Base-by-base conservation (phyloP, 176 grass and related monocot genomes). In the Oryza officinalis region DNA sequence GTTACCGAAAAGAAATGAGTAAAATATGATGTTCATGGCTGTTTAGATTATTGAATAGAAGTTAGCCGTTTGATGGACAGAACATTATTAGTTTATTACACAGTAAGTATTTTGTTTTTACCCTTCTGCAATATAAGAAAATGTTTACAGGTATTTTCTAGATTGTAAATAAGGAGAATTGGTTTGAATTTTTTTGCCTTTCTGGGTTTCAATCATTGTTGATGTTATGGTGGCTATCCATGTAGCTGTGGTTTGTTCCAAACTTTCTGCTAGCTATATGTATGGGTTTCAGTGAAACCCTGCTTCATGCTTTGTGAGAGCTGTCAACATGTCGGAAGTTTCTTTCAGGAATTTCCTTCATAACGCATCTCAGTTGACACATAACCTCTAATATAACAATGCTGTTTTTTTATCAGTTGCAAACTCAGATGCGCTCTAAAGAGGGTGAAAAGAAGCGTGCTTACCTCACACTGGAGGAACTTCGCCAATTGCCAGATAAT, bases 381-480 rank as follows among this genome's bases (percentile, higher is more conserved):
- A 77, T 26, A 69, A 37, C 22, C 74, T 72, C 15, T 78, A 14
- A 67, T 77, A 17, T 77, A 78, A 78, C 23, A 20, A 28, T 85
- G 65, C 18, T 37, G 70, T 73, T 90, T 43, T 81, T 77, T 72
- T 84, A 47, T 81, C 84, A 95, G 96, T 72, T 95, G 54, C 93
- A 95, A 73, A 81, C 76, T 90, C 91, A 92, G 81, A 93, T 98
- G 91, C 89, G 85, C 67, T 67, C 87, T 54, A 98, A 98, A 78
- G 93, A 98, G 86, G 86, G 85, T 12, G 96, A 98, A 86, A 98
- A 93, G 73, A 98, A 98, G 84, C 87, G 89, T 37, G 93, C 96
- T 14, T 92, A 95, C 84, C 89, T 98, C 46, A 98, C 93, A 31
- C 65, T 95, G 77, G 96, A 98, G 80, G 96, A 98, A 90, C 93